Evolutionary conservation across 495 filamentous ascomycete genomes (phyloP).

Genomic region (Tuber melanosporum): DNA sequence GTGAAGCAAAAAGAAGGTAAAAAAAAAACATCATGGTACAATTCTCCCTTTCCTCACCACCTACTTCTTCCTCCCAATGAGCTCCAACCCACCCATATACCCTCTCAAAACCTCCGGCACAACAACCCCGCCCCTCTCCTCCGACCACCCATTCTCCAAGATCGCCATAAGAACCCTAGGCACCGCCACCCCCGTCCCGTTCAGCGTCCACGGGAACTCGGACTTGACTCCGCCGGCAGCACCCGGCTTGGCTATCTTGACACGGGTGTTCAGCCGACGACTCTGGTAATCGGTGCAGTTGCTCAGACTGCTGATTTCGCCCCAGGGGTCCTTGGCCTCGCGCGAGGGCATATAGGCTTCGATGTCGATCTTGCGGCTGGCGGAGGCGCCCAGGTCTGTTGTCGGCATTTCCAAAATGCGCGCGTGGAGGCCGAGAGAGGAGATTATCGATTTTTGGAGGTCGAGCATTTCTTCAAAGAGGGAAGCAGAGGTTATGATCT

Average conservation of each 20-base stretch:
- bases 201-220: conserved; percentile 74
- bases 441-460: conserved; percentile 77
- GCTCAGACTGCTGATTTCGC: conserved; percentile 83
- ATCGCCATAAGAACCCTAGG: conserved; percentile 83
- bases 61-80: conserved; percentile 50
- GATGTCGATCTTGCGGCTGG: conserved; percentile 79
- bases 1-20: neutral
- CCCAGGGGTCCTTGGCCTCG: conserved; percentile 71
- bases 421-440: conserved; percentile 69
- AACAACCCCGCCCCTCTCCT: conserved; percentile 54
- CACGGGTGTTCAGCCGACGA: conserved; percentile 66
- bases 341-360: conserved; percentile 90
- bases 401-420: conserved; percentile 90
- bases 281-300: conserved; percentile 95
- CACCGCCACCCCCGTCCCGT: conserved; percentile 88
- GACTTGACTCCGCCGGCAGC: conserved; percentile 47
- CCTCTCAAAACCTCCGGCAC: conserved; percentile 69
- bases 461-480: conserved; percentile 76
- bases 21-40: neutral
- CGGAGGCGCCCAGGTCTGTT: conserved; percentile 78
- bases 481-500: conserved; percentile 44
- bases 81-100: conserved; percentile 72
- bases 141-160: conserved; percentile 88
- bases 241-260: conserved; percentile 48
- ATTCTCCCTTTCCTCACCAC: neutral